These are phyloP conservation scores for Penicillium turbatum DNA, from an alignment of 495 filamentous ascomycete species.

Conservation along the genomic window DNA sequence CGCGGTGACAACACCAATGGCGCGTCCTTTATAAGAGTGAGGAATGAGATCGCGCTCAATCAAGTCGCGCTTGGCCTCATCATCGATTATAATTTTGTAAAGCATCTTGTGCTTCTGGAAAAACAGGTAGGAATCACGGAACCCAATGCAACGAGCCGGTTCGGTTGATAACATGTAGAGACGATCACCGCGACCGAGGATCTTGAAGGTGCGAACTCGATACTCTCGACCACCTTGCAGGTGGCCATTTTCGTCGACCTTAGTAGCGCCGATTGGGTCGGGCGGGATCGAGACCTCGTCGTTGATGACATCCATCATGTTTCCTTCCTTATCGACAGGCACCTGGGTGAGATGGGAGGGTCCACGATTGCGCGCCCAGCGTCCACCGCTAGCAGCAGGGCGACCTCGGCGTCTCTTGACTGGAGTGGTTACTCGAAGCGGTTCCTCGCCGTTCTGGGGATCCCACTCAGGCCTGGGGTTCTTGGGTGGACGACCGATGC, in stretches of 20 bases:
- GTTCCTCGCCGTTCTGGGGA: constrained; percentile 49
- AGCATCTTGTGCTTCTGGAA: constrained; percentile 95
- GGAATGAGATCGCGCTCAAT: constrained; percentile 93
- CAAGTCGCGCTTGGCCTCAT: constrained; percentile 86
- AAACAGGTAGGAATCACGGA: constrained; percentile 95
- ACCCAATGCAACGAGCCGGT: constrained; percentile 91
- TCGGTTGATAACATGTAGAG: constrained; percentile 99
- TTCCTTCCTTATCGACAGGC: constrained; percentile 91
- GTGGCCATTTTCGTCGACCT: constrained; percentile 84
- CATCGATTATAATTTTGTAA: constrained; percentile 92
- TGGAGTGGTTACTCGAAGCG: constrained; percentile 53
- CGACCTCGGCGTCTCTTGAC: constrained; percentile 64
- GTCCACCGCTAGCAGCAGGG: constrained; percentile 62
- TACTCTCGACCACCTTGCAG: constrained; percentile 82
- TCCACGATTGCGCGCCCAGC: constrained; percentile 62
- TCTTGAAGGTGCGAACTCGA: constrained; percentile 87
- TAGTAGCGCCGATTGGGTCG: constrained; percentile 83
- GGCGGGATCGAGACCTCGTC: constrained; percentile 88
- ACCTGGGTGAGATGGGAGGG: constrained; percentile 74
- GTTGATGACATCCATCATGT: constrained; percentile 81
- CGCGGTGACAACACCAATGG: constrained; percentile 95
- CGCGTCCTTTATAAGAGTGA: constrained; percentile 95
- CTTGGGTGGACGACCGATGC: constrained; percentile 82
- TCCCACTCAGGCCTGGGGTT: constrained; percentile 76
- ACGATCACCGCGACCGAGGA: constrained; percentile 73